A percentile compares a stretch with the other conserved stretches of the same genome.
phyloP scores from a whole-genome alignment of 2,329 filamentous ascomycete genomes.

The Paracoccidioides lutzii region DNA sequence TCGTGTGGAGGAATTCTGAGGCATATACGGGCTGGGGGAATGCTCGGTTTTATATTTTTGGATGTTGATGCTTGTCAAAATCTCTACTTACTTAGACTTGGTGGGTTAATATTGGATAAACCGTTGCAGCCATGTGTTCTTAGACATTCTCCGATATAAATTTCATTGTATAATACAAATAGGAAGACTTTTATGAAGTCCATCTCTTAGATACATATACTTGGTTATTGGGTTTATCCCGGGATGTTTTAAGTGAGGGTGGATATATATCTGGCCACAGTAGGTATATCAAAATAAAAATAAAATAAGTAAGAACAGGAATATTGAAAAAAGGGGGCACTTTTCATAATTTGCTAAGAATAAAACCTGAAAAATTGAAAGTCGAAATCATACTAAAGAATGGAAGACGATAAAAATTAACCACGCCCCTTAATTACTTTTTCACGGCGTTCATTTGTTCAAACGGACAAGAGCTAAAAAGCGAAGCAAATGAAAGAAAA shows the following conservation, averaged over 20 bases:
- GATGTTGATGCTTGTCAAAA: neutral
- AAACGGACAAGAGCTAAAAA: neutral
- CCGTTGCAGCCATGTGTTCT: neutral
- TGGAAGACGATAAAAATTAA: neutral
- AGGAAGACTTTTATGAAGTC: too few relatives aligned
- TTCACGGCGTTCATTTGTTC: neutral
- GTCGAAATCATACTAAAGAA: neutral
- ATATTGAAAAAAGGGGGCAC: neutral
- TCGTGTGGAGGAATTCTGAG: neutral
- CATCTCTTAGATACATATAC: too few relatives aligned
- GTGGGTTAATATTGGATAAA: neutral
- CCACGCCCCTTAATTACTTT: neutral
- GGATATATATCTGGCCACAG: too few relatives aligned
- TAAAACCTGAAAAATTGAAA: neutral
- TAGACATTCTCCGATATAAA: too few relatives aligned
- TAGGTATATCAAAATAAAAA: neutral
- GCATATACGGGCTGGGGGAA: neutral
- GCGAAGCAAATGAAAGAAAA: neutral
- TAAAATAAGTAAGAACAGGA: neutral
- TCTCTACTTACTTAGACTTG: neutral
- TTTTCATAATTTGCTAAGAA: neutral
- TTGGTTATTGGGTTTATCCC: too few relatives aligned
- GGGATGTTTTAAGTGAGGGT: too few relatives aligned
- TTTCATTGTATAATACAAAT: too few relatives aligned
- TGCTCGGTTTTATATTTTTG: too few relatives aligned